Percentiles rank a stretch among this genome's conserved stretches.
These are phyloP conservation scores for Fragaria nilgerrensis DNA, from an alignment of 306 rosid genomes.

Conservation along the genomic window DNA sequence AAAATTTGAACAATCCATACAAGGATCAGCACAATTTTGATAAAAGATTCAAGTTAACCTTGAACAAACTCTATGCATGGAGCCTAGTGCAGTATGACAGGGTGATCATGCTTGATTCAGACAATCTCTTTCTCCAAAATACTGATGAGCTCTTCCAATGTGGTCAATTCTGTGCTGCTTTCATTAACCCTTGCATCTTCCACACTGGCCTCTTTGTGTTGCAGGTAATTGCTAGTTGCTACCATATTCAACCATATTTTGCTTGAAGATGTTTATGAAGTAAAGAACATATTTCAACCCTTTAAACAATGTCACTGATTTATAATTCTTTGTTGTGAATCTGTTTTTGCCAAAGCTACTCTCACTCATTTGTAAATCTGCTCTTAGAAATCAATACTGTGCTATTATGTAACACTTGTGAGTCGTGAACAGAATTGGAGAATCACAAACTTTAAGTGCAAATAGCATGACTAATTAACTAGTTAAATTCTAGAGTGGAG, in stretches of 20 bases:
- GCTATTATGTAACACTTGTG: neutral
- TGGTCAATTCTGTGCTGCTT: slow-evolving; percentile 86
- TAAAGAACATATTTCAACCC: neutral
- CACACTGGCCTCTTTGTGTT: slow-evolving; percentile 91
- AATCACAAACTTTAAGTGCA: neutral
- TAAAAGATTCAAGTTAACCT: slow-evolving; percentile 60
- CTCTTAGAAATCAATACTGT: neutral
- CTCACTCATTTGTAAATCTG: neutral
- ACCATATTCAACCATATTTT: neutral
- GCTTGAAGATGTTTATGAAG: neutral
- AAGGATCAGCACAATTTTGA: slow-evolving; percentile 62
- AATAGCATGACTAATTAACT: neutral
- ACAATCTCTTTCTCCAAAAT: slow-evolving; percentile 74
- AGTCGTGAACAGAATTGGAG: neutral
- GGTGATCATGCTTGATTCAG: slow-evolving; percentile 87
- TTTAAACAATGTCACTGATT: neutral
- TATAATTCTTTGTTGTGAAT: neutral
- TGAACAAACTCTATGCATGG: slow-evolving; percentile 93
- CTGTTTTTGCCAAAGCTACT: neutral
- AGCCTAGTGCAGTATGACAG: slow-evolving; percentile 77
- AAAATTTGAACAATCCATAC: slow-evolving; percentile 78
- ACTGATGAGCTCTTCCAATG: slow-evolving; percentile 84
- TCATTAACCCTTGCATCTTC: slow-evolving; percentile 85
- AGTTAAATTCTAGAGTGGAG: neutral
- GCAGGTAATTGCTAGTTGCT: slow-evolving; percentile 39